These are phyloP conservation scores for Taiozyma sp. DNA, from an alignment of 1,139 yeast species.

Conservation along the genomic window DNA sequence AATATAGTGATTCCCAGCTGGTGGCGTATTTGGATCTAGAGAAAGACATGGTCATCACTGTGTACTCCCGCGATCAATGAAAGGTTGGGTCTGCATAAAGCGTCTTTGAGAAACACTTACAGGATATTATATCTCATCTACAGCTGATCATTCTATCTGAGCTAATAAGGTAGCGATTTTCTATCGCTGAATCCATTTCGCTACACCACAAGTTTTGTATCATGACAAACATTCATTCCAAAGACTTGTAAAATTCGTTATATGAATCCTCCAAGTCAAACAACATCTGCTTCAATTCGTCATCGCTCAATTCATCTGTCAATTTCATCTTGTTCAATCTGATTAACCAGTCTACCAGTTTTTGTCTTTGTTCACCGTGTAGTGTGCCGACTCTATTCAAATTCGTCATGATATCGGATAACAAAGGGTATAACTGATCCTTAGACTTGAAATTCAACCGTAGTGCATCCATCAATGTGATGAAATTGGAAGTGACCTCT, in stretches of 20 bases:
- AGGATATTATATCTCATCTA: too few species aligned
- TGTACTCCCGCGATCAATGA: background rate
- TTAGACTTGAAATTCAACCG: slow-evolving; percentile 81
- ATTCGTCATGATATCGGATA: slow-evolving; percentile 76
- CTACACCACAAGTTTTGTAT: background rate
- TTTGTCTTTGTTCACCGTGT: slow-evolving; percentile 45
- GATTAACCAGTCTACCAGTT: slow-evolving; percentile 84
- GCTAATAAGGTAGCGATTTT: too few species aligned
- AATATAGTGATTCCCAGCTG: slow-evolving; percentile 2
- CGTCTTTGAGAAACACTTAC: too few species aligned
- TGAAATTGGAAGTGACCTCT: slow-evolving; percentile 83
- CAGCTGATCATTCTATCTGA: too few species aligned
- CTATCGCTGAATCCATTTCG: background rate
- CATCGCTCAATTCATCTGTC: slow-evolving; percentile 53
- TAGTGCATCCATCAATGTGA: slow-evolving; percentile 94
- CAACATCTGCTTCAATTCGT: slow-evolving; percentile 62
- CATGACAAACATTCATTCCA: slow-evolving; percentile 34
- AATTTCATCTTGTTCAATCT: slow-evolving; percentile 70
- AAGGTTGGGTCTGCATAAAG: too few species aligned
- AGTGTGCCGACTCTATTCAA: slow-evolving; percentile 59
- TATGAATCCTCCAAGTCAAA: slow-evolving; percentile 82
- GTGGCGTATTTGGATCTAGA: slow-evolving; percentile 3
- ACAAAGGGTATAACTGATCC: slow-evolving; percentile 84
- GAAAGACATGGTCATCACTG: slow-evolving; percentile 6
- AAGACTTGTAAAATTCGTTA: slow-evolving; percentile 70